Base-by-base conservation (phyloP, 2,329 filamentous ascomycete species). In the Trichoderma sp. region DNA sequence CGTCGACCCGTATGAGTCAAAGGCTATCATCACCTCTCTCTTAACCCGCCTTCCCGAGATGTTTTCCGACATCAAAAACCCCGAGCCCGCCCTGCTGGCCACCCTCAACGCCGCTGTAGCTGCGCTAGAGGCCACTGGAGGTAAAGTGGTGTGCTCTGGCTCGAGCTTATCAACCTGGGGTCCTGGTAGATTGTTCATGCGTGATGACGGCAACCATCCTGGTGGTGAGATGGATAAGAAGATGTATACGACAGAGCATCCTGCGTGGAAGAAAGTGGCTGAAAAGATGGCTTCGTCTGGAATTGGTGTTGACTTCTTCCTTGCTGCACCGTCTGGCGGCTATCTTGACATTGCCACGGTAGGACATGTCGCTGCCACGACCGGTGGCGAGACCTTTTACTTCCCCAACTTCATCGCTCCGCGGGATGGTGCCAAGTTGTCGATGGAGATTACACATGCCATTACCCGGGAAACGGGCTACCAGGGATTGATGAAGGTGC, bases 401-500 rank as follows among this genome's bases (percentile, higher is more conserved):
- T 99, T 97, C 80, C 95, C 96, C 60, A 99, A 98, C 81, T 99
- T 97, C 84, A 91, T 97, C 72, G 90, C 92, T 8, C 93, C 93
- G 8, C 90, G 96, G 47, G 96, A 99, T 81, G 90, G 91, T 57
- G 86, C 93, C 71, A 97, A 95, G 83, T 84, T 99, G 51, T 92
- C 91, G 3, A 88, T 92, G 62, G 96, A 99, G 83, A 90, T 99
- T 74, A 89, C 91, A 75, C 95, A 98, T 78, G 90, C 93, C 0
- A 90, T 98, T 34, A 94, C 91, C 3, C 88, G 96, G 74, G 95
- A 98, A 81, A 97, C 95, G 61, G 96, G 96, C 26, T 98, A 93
- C 84, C 95, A 98, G 82, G 94, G 94, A 24, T 85, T 99, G 76
- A 97, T 99, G 93, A 99, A 99, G 85, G 95, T 99, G 72, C 92